These are phyloP conservation scores for Porodaedalea pini DNA, from an alignment of 1,284 basidiomycete species.

Conservation along the genomic window DNA sequence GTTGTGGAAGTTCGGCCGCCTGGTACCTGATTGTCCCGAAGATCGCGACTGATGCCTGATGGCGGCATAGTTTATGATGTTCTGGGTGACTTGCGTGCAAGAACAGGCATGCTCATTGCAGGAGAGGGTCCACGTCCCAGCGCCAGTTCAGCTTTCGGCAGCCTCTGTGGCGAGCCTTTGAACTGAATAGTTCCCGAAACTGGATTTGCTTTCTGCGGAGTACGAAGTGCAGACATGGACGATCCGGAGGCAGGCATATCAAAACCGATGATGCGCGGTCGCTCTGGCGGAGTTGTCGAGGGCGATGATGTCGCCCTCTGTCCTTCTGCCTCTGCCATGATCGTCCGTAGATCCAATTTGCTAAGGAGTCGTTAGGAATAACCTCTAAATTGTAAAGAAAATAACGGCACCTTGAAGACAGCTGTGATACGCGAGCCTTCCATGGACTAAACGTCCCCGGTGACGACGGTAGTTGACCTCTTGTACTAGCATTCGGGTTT, in stretches of 20 bases:
- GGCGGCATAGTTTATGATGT: not conserved
- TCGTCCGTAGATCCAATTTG: slow-evolving; percentile 75
- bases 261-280: slow-evolving; percentile 7
- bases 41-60: slow-evolving; percentile 4
- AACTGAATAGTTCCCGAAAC: not conserved
- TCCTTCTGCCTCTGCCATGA: slow-evolving; percentile 76
- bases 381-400: slow-evolving; percentile 41
- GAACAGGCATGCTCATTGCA: not conserved
- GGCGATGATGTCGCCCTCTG: slow-evolving; percentile 1
- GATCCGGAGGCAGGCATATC: slow-evolving; percentile 17
- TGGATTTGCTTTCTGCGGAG: not conserved
- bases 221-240: not conserved
- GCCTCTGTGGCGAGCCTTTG: slow-evolving; percentile 14
- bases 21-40: not conserved
- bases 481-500: slow-evolving; percentile 33
- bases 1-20: not conserved
- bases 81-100: not conserved
- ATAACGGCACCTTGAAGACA: slow-evolving; percentile 35
- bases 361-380: not conserved
- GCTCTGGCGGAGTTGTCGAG: slow-evolving; percentile 5
- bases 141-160: not conserved
- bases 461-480: slow-evolving; percentile 20
- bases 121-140: not conserved
- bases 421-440: slow-evolving; percentile 20
- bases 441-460: slow-evolving; percentile 14